Conservation (phyloP, 805 yeast genomes). For the Starmera dryadoides region DNA sequence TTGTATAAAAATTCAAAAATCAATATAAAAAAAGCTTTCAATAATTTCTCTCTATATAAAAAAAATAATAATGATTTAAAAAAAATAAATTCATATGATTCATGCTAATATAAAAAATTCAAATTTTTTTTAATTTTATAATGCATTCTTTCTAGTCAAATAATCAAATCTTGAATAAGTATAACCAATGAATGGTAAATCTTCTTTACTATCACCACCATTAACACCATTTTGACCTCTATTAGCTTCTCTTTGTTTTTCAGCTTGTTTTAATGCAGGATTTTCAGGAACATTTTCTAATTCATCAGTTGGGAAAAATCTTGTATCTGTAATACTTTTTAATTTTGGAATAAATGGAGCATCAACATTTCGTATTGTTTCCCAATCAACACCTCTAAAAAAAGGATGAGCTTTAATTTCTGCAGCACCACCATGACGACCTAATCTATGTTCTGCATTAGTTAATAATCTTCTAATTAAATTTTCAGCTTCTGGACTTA, state of each 20-base stretch:
- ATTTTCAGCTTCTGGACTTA: slow-evolving; percentile 88
- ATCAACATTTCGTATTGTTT: slow-evolving; percentile 53
- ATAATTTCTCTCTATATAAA: no score
- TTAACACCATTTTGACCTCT: slow-evolving; percentile 31
- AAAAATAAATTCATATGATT: no score
- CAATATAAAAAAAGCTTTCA: no score
- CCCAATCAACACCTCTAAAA: slow-evolving; percentile 84
- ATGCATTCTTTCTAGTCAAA: slow-evolving; percentile 64
- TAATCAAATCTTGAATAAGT: slow-evolving; percentile 94
- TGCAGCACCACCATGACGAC: slow-evolving; percentile 53
- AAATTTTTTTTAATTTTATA: slow-evolving; percentile 12
- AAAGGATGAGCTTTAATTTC: slow-evolving; percentile 71
- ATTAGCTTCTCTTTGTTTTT: slow-evolving; percentile 52
- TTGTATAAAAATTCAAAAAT: no score
- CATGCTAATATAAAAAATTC: no score
- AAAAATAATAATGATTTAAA: no score
- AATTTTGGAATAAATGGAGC: slow-evolving; percentile 97
- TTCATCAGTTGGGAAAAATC: slow-evolving; percentile 98
- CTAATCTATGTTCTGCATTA: slow-evolving; percentile 73
- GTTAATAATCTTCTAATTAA: slow-evolving; percentile 85
- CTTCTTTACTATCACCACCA: slow-evolving; percentile 59
- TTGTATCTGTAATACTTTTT: slow-evolving; percentile 87
- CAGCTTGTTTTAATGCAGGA: slow-evolving; percentile 65
- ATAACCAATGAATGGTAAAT: slow-evolving; percentile 94
- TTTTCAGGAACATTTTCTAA: slow-evolving; percentile 91